phyloP scores from a whole-genome alignment of 78 protist genomes.

The Diacronema lutheri region DNA sequence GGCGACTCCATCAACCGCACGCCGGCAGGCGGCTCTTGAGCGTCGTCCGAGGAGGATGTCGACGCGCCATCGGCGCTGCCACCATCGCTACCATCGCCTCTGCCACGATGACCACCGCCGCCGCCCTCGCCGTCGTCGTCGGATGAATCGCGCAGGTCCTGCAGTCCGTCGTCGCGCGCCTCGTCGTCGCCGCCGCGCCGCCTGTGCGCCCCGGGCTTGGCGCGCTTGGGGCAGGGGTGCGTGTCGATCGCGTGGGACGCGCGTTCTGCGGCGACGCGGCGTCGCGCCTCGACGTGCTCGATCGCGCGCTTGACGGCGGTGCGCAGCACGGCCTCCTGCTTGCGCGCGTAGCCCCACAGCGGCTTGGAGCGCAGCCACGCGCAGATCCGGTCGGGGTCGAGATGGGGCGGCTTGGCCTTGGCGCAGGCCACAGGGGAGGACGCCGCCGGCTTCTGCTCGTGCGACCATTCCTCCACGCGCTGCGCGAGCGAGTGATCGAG shows the following conservation, averaged over 20 bases:
- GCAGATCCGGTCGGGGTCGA: neutral
- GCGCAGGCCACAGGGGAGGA: too few relatives aligned
- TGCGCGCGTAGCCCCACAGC: neutral
- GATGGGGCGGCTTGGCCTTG: too few relatives aligned
- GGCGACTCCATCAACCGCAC: neutral
- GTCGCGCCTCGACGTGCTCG: neutral
- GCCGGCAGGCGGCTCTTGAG: neutral
- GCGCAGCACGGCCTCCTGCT: neutral
- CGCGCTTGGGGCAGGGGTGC: neutral
- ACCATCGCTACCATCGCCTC: too few relatives aligned
- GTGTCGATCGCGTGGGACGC: neutral
- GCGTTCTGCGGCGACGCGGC: neutral
- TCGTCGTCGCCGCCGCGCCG: neutral
- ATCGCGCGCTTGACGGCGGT: neutral
- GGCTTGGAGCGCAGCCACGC: conserved; percentile 5
- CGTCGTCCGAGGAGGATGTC: neutral
- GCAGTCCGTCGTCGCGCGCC: neutral
- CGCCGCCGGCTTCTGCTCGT: too few relatives aligned
- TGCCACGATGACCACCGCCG: neutral
- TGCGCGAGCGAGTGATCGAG: too few relatives aligned
- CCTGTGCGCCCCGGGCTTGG: neutral
- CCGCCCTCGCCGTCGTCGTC: neutral
- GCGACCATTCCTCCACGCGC: too few relatives aligned
- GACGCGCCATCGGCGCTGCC: neutral
- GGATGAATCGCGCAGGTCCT: neutral